These are phyloP conservation scores for Blastocystis sp. DNA, from an alignment of 352 stramenopile genomes.

Conservation along the genomic window DNA sequence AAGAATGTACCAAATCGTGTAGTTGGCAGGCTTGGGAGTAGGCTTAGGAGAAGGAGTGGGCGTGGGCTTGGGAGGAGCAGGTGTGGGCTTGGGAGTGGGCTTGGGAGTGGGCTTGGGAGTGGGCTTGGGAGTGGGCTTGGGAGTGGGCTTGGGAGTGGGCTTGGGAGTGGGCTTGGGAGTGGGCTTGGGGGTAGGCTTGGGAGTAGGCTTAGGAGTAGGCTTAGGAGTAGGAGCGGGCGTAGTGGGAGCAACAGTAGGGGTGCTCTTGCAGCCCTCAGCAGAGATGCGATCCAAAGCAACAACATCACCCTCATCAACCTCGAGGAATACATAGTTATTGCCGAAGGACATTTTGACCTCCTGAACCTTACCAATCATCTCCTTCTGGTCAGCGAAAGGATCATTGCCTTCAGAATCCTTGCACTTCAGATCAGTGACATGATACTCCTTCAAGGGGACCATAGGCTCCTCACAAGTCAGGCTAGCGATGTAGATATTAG, in stretches of 20 bases:
- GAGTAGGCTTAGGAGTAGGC: constrained; percentile 18
- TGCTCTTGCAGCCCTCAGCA: background rate
- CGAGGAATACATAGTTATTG: background rate
- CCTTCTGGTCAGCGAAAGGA: background rate
- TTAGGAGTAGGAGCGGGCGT: background rate
- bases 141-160: background rate
- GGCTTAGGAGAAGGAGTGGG: background rate
- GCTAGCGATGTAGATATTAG: background rate
- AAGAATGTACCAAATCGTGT: constrained; percentile 2
- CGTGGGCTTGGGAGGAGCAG: background rate
- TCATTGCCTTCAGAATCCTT: background rate
- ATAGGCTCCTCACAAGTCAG: background rate
- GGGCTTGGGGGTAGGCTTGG: background rate
- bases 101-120: background rate
- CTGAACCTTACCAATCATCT: constrained; percentile 10
- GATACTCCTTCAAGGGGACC: constrained; percentile 16
- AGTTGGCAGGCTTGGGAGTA: constrained; percentile 18
- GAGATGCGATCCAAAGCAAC: background rate
- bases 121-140: background rate
- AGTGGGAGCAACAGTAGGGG: background rate
- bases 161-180: background rate
- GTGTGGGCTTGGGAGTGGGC: background rate
- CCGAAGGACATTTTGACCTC: background rate
- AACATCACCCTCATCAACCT: background rate
- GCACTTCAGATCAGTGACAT: constrained; percentile 24